Conservation (phyloP, 805 yeast genomes). For the Tetrapisispora taiwanensis region DNA sequence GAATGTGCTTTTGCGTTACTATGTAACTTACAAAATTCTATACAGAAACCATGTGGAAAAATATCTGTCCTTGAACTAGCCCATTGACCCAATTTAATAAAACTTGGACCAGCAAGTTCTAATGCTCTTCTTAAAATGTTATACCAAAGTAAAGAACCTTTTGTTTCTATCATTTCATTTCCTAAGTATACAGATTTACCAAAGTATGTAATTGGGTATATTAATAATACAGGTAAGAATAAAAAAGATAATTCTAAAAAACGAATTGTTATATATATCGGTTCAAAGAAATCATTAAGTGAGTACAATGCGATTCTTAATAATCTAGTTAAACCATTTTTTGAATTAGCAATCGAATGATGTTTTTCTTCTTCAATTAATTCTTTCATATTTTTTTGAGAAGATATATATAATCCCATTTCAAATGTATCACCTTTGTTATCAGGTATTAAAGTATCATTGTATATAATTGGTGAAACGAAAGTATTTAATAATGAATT, state of each 20-base stretch:
- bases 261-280: constrained; percentile 55
- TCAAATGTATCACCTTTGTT: constrained; percentile 56
- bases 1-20: constrained; percentile 75
- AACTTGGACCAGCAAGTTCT: constrained; percentile 87
- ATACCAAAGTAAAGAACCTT: constrained; percentile 69
- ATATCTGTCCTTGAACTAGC: constrained; percentile 96
- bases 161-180: constrained; percentile 29
- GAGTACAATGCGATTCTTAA: constrained; percentile 24
- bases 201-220: constrained; percentile 48
- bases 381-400: constrained; percentile 43
- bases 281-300: constrained; percentile 52
- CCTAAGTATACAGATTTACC: constrained; percentile 10
- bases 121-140: constrained; percentile 50
- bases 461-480: not conserved
- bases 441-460: constrained; percentile 29
- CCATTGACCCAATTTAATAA: constrained; percentile 93
- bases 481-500: not conserved
- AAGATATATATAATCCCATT: constrained; percentile 50
- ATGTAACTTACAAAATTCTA: constrained; percentile 66
- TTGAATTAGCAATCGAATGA: constrained; percentile 11
- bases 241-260: constrained; percentile 57
- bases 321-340: constrained; percentile 19
- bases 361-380: constrained; percentile 24
- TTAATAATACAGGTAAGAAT: constrained; percentile 58
- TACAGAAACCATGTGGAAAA: constrained; percentile 70